Base-by-base conservation (phyloP, 2,329 filamentous ascomycete species). In the Aureobasidium uvarum region DNA sequence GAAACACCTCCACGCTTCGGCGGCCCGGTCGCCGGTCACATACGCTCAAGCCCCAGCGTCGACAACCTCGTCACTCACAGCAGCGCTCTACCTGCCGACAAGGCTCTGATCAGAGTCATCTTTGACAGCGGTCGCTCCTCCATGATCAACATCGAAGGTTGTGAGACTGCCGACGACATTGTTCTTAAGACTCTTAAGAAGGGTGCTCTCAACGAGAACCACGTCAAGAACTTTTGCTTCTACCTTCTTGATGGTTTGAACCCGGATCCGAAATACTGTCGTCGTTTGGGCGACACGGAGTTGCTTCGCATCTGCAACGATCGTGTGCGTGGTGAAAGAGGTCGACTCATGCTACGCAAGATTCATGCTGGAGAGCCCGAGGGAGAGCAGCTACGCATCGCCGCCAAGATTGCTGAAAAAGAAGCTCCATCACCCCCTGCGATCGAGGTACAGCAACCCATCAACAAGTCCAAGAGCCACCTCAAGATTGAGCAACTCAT, bases 201-300 rank as follows among this genome's bases (percentile, higher is more conserved):
- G 76, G 91, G 96, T 69, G 87, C 88, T 46, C 84, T 96, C 36
- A 90, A 92, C 25, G 92, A 96, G 74, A 91, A 94, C 68, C 92
- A 97, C 72, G 90, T 95, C 75, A 87, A 92, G 72, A 96, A 96
- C 73, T 98, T 96, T 79, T 97, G 93, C 80, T 98, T 99, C 79
- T 98, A 95, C 82, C 89, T 96, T 0, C 82, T 98, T 66, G 89
- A 91, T 70, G 94, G 93, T 59, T 81, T 92, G 45, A 92, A 97
- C 55, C 88, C 93, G 1, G 89, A 95, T 70, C 89, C 92, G 36
- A 85, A 84, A 58, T 87, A 92, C 73, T 96, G 91, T 75, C 88
- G 92, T 67, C 87, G 91, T 58, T 82, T 98, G 45, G 88, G 89
- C 39, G 95, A 99, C 72, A 88, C 87, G 5, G 95, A 99, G 75